phyloP scores from a whole-genome alignment of 2,329 filamentous ascomycete genomes.

The Orbilia brochopaga region DNA sequence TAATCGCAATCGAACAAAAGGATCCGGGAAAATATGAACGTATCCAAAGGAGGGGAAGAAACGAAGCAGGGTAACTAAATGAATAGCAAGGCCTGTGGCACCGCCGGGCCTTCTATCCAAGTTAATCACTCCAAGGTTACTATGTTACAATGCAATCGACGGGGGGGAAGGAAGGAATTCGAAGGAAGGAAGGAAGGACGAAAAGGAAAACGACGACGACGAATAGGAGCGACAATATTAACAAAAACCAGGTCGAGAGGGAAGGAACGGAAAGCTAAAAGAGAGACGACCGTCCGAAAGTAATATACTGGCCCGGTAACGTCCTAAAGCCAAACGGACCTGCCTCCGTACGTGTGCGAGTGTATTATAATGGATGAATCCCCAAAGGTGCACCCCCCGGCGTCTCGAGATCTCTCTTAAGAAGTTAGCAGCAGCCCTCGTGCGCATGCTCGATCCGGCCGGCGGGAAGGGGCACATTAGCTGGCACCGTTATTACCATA shows the following conservation, averaged over 20 bases:
- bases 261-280: too few relatives aligned
- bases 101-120: background rate
- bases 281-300: constrained; percentile 1
- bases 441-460: constrained; percentile 48
- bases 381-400: too few relatives aligned
- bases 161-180: background rate
- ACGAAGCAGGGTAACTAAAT: constrained; percentile 1
- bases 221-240: too few relatives aligned
- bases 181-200: background rate
- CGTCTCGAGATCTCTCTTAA: constrained; percentile 21
- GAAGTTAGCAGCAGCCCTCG: constrained; percentile 12
- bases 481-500: too few relatives aligned
- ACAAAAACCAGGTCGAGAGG: too few relatives aligned
- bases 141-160: background rate
- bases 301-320: constrained; percentile 10
- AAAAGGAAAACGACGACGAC: too few relatives aligned
- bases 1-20: background rate
- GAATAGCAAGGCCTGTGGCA: background rate
- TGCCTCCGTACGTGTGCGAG: constrained; percentile 6
- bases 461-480: constrained; percentile 25
- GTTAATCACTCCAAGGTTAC: background rate
- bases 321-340: too few relatives aligned
- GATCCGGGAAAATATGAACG: background rate
- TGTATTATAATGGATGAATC: constrained; percentile 2
- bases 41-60: background rate